A percentile compares a stretch with the other conserved stretches of the same genome.
Evolutionary conservation across 768 basidiomycete species (phyloP).

Genomic region (Suillus plorans): DNA sequence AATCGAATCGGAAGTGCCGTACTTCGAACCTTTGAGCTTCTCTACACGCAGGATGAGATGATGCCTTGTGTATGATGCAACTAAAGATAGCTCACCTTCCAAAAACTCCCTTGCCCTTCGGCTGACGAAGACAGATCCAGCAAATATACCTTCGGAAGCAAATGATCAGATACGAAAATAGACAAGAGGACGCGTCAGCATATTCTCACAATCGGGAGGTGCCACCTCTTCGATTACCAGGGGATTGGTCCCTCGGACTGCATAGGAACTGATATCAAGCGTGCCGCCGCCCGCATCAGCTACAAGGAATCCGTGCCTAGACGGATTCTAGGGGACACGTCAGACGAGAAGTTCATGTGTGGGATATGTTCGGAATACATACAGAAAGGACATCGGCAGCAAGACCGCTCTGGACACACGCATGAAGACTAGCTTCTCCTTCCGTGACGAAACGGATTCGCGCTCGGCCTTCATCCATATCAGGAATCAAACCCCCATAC

Average conservation of each 20-base stretch:
- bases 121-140: conserved; percentile 82
- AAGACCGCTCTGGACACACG: conserved; percentile 75
- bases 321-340: conserved; percentile 52
- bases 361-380: conserved; percentile 19
- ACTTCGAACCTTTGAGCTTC: conserved; percentile 72
- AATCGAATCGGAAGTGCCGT: conserved; percentile 66
- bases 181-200: neutral
- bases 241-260: conserved; percentile 65
- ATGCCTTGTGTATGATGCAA: neutral
- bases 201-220: conserved; percentile 69
- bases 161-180: conserved; percentile 2
- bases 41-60: conserved; percentile 39
- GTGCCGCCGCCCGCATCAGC: conserved; percentile 83
- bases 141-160: conserved; percentile 62
- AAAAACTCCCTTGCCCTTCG: conserved; percentile 71
- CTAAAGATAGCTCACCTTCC: conserved; percentile 45
- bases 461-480: conserved; percentile 70
- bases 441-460: conserved; percentile 81
- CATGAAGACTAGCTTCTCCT: conserved; percentile 81
- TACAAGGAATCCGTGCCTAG: conserved; percentile 75
- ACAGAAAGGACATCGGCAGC: conserved; percentile 78
- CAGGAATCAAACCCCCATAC: conserved; percentile 69
- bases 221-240: conserved; percentile 82
- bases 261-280: conserved; percentile 79
- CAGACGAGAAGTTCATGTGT: conserved; percentile 3